Evolutionary conservation across 176 grass and related monocot genomes (phyloP), one percentile per base, ranked within the genome.

Genomic region (Rhynchospora tenuis): DNA sequence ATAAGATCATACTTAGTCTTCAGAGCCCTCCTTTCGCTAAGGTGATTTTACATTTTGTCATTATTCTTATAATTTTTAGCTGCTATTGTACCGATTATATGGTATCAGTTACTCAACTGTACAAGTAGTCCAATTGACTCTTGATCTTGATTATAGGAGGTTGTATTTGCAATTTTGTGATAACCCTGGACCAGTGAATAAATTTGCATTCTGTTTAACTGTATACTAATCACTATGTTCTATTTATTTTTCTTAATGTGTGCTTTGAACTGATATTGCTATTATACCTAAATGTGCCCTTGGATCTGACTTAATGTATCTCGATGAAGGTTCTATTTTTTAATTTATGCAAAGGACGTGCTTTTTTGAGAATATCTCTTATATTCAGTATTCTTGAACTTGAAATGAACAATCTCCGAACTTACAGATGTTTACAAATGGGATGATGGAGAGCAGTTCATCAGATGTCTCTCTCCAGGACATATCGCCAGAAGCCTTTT

Each of bases 381-480:
- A 73, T 80, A 42, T 38, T 38, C 33, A 38, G 33, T 38, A 38
- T 1, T 26, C 38, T 78, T 69, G 78, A 64, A 52, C 3, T 72
- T 42, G 23, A 81, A 83, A 79, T 19, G 59, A 85, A 46, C 17
- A 46, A 51, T 59, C 10, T 88, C 17, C 16, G 57, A 68, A 79
- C 59, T 66, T 87, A 66, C 84, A 98, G 92, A 98, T 98, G 95
- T 98, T 98, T 60, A 93, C 90, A 69, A 98, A 98, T 80, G 95
- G 95, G 50, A 98, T 98, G 95, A 94, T 87, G 80, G 95, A 98
- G 86, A 98, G 89, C 89, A 90, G 68, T 23, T 64, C 92, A 9
- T 83, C 92, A 2, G 85, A 93, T 67, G 81, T 95, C 79, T 89
- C 56, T 76, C 92, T 98, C 0, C 63, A 84, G 81, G 95, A 94